Evolutionary conservation across 176 grass and related monocot genomes (phyloP), one percentile per base, ranked within the genome.

Genomic region (Avena sativa): DNA sequence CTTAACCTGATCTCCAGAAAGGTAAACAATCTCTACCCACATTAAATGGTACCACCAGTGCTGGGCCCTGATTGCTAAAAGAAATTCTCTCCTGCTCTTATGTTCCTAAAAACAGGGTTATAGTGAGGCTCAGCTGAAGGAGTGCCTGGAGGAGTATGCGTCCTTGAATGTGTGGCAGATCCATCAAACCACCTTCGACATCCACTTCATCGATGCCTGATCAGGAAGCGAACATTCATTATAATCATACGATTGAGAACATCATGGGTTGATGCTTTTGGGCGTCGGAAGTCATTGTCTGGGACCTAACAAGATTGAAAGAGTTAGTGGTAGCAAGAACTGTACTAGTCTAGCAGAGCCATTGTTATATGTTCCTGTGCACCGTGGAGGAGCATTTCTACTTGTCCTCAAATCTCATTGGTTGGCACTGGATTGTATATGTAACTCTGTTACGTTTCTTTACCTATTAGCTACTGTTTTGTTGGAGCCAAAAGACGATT

Each of bases 1-100:
- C 94, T 99, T 85, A 99, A 99, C 79, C 96, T 95, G 87, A 99
- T 97, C 46, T 99, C 97, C 44, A 93, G 97, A 97, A 99, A 99
- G 97, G 97, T 99, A 90, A 3, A 13, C 6, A 13, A 6, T 32
- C 53, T 85, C 76, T 74, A 36, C 48, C 56, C 21, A 78, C 32
- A 84, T 12, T 17, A 32, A 32, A 4, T 70, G 50, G 49, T 71
- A 49, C 43, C 34, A 49, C 43, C 32, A 52, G 8, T 70, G 17
- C 28, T 67, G 16, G 79, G 58, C 13, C 32, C 14, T 53, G 36
- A 78, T 66, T 84, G 20, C 59, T 51, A 71, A 87, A 9, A 79
- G 58, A 71, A 81, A 19, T 21, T 46, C 53, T 67, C 40, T 79
- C 5, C 38, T 55, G 50, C 6, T 88, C 23, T 0, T 86, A 20